Evolutionary conservation across 305 asterid species (phyloP).

Genomic region (Coffea humblotiana): DNA sequence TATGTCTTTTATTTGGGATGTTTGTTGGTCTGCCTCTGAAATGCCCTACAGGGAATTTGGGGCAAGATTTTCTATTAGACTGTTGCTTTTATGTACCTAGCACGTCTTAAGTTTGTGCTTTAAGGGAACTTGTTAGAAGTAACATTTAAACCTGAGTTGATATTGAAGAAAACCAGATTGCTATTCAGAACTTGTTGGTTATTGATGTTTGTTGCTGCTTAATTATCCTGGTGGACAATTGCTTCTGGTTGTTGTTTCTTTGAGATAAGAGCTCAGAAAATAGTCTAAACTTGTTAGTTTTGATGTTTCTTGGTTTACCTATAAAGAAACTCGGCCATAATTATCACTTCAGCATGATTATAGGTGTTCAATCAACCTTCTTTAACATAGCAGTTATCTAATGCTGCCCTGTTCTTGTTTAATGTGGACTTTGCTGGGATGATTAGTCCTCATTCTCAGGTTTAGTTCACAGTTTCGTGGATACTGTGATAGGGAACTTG

Average conservation of each 20-base stretch:
- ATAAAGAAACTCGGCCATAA: background rate
- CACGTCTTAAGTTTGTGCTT: background rate
- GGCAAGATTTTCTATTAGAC: background rate
- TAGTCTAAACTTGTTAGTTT: background rate
- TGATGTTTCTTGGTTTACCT: background rate
- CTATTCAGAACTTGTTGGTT: background rate
- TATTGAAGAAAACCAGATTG: background rate
- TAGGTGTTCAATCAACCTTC: background rate
- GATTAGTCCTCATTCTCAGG: too few relatives aligned
- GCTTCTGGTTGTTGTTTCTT: background rate
- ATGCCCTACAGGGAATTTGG: background rate
- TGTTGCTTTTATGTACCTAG: background rate
- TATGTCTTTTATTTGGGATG: too few relatives aligned
- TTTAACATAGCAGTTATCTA: background rate
- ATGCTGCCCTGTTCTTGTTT: background rate
- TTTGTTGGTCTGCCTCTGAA: background rate
- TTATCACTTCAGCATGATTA: too few relatives aligned
- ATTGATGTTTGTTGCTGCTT: constrained; percentile 7
- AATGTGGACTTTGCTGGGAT: too few relatives aligned
- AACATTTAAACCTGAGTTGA: background rate
- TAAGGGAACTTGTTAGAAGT: background rate
- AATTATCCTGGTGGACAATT: background rate
- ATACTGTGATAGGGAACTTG: background rate
- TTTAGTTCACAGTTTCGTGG: background rate
- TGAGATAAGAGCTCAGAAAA: background rate